A percentile compares a stretch with the other conserved stretches of the same genome.
phyloP scores from a whole-genome alignment of 2,329 filamentous ascomycete species.

The Shiraia sp. region DNA sequence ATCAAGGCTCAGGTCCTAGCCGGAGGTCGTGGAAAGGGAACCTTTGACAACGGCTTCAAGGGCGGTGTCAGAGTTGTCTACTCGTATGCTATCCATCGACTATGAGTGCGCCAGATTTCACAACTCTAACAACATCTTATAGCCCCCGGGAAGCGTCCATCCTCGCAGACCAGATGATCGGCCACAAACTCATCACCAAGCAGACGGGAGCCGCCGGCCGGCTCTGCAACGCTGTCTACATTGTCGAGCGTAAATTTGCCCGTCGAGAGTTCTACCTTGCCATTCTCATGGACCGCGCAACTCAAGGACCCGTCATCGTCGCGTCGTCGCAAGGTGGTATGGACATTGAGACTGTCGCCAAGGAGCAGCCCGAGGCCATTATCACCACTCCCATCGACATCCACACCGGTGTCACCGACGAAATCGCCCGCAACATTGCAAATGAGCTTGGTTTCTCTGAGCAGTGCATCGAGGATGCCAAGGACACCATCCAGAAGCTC shows the following conservation, averaged over 20 bases:
- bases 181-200: conserved; percentile 99
- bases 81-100: conserved; percentile 61
- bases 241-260: conserved; percentile 99
- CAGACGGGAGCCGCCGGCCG: conserved; percentile 93
- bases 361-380: conserved; percentile 96
- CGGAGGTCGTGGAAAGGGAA: conserved; percentile 95
- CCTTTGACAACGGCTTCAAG: conserved; percentile 98
- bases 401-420: conserved; percentile 91
- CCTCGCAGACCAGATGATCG: conserved; percentile 99
- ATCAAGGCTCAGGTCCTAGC: conserved; percentile 99
- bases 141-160: conserved; percentile 89
- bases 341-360: conserved; percentile 98
- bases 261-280: conserved; percentile 99
- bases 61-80: conserved; percentile 98
- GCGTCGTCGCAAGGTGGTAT: conserved; percentile 98
- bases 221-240: conserved; percentile 96
- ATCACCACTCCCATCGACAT: conserved; percentile 93
- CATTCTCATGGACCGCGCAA: conserved; percentile 94
- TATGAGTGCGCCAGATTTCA: neutral
- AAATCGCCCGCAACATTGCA: conserved; percentile 88
- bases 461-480: conserved; percentile 94
- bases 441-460: conserved; percentile 94
- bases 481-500: conserved; percentile 96
- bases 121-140: conserved; percentile 17
- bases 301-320: conserved; percentile 92